phyloP scores from a whole-genome alignment of 192 early-diverging fungal species.

The Globomyces pollinis-pini region DNA sequence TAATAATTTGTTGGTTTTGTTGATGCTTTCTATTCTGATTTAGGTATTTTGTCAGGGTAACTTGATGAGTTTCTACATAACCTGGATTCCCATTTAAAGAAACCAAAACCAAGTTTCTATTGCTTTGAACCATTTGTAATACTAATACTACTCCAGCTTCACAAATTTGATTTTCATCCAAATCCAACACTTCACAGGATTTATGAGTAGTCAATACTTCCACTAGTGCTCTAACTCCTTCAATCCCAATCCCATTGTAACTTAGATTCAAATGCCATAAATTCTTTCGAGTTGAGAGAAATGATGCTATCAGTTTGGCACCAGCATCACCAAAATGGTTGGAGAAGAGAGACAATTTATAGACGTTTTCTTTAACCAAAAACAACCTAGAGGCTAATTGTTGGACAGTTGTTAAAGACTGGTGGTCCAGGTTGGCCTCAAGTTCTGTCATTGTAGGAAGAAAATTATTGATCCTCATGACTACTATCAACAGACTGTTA shows the following conservation, averaged over 20 bases:
- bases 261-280: background rate
- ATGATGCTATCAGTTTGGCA: background rate
- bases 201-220: background rate
- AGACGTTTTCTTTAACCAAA: background rate
- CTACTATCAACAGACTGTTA: too few relatives aligned
- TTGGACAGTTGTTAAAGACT: too few relatives aligned
- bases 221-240: background rate
- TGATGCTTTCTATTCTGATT: background rate
- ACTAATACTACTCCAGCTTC: background rate
- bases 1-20: background rate
- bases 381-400: too few relatives aligned
- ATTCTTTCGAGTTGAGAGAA: background rate
- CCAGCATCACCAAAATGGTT: conserved; percentile 2
- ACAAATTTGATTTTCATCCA: conserved; percentile 5
- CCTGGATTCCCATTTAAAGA: conserved; percentile 8
- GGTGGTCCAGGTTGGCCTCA: too few relatives aligned
- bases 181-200: background rate
- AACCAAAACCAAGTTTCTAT: background rate
- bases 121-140: background rate
- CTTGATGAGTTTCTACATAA: background rate
- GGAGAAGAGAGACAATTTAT: background rate
- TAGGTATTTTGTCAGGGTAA: background rate
- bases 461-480: too few relatives aligned
- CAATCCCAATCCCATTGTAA: background rate
- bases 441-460: too few relatives aligned